A percentile compares a stretch with the other conserved stretches of the same genome.
These are phyloP conservation scores for Myriosclerotinia curreyana DNA, from an alignment of 2,329 filamentous ascomycete species.

Conservation along the genomic window DNA sequence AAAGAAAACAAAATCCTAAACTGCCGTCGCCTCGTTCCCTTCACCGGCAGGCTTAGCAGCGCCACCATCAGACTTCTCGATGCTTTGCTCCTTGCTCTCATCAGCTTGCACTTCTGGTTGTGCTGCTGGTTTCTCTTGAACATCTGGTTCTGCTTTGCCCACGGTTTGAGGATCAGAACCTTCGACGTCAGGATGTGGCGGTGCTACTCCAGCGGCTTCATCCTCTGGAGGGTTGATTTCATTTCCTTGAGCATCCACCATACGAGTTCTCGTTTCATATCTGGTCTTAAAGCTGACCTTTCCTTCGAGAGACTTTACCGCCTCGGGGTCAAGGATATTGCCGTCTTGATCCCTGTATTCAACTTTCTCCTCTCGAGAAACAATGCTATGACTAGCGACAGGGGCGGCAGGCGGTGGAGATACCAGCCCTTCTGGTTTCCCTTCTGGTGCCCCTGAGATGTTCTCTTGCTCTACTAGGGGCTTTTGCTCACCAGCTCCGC, in stretches of 20 bases:
- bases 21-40: slow-evolving; percentile 52
- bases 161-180: slow-evolving; percentile 59
- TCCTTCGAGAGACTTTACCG: slow-evolving; percentile 80
- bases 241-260: slow-evolving; percentile 77
- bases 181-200: slow-evolving; percentile 46
- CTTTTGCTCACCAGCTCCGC: slow-evolving; percentile 32
- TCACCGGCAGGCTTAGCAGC: slow-evolving; percentile 62
- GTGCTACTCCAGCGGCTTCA: slow-evolving; percentile 31
- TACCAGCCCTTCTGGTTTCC: slow-evolving; percentile 32
- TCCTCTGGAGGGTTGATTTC: slow-evolving; percentile 51
- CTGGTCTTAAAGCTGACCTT: slow-evolving; percentile 94
- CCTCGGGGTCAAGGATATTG: slow-evolving; percentile 78
- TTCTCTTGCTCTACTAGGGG: slow-evolving; percentile 31
- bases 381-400: slow-evolving; percentile 34
- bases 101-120: slow-evolving; percentile 46
- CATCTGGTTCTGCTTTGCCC: slow-evolving; percentile 39
- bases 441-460: slow-evolving; percentile 37
- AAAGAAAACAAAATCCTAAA: slow-evolving; percentile 31
- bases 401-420: slow-evolving; percentile 28
- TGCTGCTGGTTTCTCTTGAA: slow-evolving; percentile 44
- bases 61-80: slow-evolving; percentile 43
- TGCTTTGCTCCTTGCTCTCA: slow-evolving; percentile 58
- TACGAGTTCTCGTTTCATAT: slow-evolving; percentile 88
- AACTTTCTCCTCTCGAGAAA: slow-evolving; percentile 68
- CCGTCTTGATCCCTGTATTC: slow-evolving; percentile 96